Conservation (phyloP, 768 basidiomycete genomes). For the Tremella yokohamensis region DNA sequence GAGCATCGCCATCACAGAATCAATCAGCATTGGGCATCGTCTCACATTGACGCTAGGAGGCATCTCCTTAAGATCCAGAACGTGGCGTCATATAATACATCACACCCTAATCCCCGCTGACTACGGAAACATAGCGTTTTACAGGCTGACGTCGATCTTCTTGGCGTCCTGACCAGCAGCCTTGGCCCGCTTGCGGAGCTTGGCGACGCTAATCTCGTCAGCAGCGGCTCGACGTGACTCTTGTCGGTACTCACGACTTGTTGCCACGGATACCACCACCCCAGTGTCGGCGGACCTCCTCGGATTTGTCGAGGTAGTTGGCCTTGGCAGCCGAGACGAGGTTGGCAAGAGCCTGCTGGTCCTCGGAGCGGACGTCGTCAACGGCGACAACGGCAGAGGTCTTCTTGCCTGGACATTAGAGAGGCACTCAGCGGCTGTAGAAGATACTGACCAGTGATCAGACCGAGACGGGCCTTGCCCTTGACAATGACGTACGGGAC, state of each 20-base stretch:
- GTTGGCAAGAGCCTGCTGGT: conserved; percentile 86
- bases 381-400: conserved; percentile 85
- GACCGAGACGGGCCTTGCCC: conserved; percentile 94
- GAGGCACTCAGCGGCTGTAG: background rate
- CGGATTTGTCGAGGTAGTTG: conserved; percentile 95
- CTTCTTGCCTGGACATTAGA: conserved; percentile 81
- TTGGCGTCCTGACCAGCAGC: conserved; percentile 62
- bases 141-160: conserved; percentile 51
- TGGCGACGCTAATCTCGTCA: conserved; percentile 63
- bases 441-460: conserved; percentile 56
- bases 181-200: conserved; percentile 91
- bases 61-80: conserved; percentile 4
- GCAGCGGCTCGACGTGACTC: background rate
- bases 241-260: conserved; percentile 56
- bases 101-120: conserved; percentile 7
- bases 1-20: no score
- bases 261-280: conserved; percentile 93
- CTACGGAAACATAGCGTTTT: conserved; percentile 19
- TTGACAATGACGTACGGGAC: conserved; percentile 98
- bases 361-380: conserved; percentile 92
- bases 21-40: conserved; percentile 10
- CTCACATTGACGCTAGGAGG: conserved; percentile 29
- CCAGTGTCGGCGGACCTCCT: conserved; percentile 86
- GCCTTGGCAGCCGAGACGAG: conserved; percentile 90
- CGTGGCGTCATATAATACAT: background rate